Evolutionary conservation across 148 eudicot genomes (phyloP).

Genomic region (Chenopodium suecicum): DNA sequence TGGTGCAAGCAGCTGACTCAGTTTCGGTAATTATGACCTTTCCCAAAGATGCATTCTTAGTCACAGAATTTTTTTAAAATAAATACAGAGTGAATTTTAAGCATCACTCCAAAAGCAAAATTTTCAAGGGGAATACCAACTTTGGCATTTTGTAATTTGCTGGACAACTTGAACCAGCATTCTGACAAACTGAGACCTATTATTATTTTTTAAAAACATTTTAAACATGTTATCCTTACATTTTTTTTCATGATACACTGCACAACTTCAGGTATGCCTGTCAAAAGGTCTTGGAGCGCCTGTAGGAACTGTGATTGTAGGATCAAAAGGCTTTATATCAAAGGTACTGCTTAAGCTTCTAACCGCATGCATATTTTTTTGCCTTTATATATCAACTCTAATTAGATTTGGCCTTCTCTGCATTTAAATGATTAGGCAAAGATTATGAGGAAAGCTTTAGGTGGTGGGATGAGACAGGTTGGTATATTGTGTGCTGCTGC

Average conservation of each 20-base stretch:
- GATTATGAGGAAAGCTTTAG: constrained; percentile 77
- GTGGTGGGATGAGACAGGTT: constrained; percentile 98
- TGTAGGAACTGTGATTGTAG: constrained; percentile 87
- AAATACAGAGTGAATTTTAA: not conserved
- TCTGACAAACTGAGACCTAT: not conserved
- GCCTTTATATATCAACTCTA: not conserved
- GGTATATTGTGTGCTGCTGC: constrained; percentile 94
- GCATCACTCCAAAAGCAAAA: not conserved
- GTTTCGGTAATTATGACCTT: constrained; percentile 59
- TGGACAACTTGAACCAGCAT: not conserved
- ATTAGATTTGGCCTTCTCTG: not conserved
- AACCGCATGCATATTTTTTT: not conserved
- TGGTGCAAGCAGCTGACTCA: constrained; percentile 94
- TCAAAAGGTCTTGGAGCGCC: constrained; percentile 99
- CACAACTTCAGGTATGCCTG: constrained; percentile 61
- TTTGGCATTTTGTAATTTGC: not conserved
- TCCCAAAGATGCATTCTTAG: not conserved
- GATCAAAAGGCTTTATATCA: constrained; percentile 66
- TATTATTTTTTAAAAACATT: not conserved
- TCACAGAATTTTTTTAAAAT: too few species aligned
- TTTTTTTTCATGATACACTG: not conserved
- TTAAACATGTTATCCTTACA: not conserved
- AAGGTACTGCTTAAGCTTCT: constrained; percentile 41
- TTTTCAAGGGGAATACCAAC: not conserved
- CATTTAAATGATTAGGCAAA: constrained; percentile 48